Evolutionary conservation across 108 stramenopile genomes (phyloP).

Genomic region (Cyclotella distinguenda): DNA sequence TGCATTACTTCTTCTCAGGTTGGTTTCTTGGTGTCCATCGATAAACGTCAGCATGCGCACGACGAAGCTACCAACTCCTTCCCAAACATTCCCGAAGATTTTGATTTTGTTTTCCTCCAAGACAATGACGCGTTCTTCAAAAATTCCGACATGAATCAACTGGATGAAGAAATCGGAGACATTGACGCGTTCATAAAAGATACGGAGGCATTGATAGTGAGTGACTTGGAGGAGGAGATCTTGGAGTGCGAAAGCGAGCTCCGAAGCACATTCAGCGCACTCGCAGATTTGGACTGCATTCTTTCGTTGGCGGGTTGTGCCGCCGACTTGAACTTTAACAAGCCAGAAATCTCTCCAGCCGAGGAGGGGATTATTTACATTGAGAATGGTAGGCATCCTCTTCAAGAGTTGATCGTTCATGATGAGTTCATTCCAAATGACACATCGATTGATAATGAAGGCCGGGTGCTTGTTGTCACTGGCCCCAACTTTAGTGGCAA

Average conservation of each 20-base stretch:
- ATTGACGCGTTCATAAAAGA: slow-evolving; percentile 91
- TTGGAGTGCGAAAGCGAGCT: slow-evolving; percentile 84
- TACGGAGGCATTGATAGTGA: slow-evolving; percentile 79
- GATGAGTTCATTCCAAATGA: slow-evolving; percentile 91
- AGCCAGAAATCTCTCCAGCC: slow-evolving; percentile 65
- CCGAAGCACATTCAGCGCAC: slow-evolving; percentile 69
- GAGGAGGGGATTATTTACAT: slow-evolving; percentile 75
- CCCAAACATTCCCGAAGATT: slow-evolving; percentile 67
- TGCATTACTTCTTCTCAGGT: too few relatives aligned
- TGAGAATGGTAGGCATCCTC: slow-evolving; percentile 89
- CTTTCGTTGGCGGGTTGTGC: slow-evolving; percentile 86
- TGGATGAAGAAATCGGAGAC: slow-evolving; percentile 93
- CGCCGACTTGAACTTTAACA: slow-evolving; percentile 75
- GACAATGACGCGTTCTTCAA: slow-evolving; percentile 87
- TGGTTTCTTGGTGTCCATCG: slow-evolving; percentile 82
- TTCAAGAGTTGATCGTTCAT: slow-evolving; percentile 92
- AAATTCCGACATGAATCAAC: slow-evolving; percentile 64
- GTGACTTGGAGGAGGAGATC: slow-evolving; percentile 91
- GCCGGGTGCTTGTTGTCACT: slow-evolving; percentile 81
- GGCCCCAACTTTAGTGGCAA: slow-evolving; percentile 96
- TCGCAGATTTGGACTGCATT: slow-evolving; percentile 89
- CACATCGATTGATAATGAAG: slow-evolving; percentile 57
- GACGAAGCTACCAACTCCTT: slow-evolving; percentile 50
- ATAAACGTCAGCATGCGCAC: slow-evolving; percentile 53
- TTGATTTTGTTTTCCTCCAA: slow-evolving; percentile 75